Evolutionary conservation across 2,329 filamentous ascomycete genomes (phyloP).

Genomic region (Talaromyces sp.): DNA sequence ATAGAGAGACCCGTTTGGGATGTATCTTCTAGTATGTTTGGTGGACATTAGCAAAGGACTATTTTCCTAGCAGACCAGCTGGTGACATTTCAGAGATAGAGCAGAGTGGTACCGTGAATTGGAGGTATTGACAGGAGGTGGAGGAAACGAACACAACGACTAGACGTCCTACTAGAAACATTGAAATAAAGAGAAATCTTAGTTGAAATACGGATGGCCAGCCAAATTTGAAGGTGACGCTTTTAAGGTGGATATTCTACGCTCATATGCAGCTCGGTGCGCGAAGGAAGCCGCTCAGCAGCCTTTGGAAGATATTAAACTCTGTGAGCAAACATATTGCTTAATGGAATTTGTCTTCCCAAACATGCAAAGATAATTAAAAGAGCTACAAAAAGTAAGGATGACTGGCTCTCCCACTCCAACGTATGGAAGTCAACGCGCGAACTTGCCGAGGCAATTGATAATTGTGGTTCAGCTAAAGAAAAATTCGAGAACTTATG

Average conservation of each 20-base stretch:
- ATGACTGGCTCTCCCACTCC: not conserved
- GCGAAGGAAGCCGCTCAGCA: not conserved
- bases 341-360: not conserved
- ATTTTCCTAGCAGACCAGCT: not conserved
- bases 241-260: constrained; percentile 18
- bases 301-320: not conserved
- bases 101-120: not conserved
- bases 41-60: not conserved
- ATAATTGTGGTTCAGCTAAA: not conserved
- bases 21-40: not conserved
- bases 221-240: constrained; percentile 20
- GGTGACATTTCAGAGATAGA: not conserved
- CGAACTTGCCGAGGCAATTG: not conserved
- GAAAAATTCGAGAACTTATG: not conserved
- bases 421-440: not conserved
- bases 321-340: not conserved
- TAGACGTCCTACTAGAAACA: not conserved
- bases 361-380: not conserved
- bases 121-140: not conserved
- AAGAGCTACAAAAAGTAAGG: too few species aligned
- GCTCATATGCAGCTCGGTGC: constrained; percentile 3
- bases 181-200: not conserved
- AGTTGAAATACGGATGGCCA: constrained; percentile 20
- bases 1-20: not conserved
- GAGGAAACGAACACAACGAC: not conserved